Evolutionary conservation across 768 basidiomycete species (phyloP).

Genomic region (Boletus sp.): DNA sequence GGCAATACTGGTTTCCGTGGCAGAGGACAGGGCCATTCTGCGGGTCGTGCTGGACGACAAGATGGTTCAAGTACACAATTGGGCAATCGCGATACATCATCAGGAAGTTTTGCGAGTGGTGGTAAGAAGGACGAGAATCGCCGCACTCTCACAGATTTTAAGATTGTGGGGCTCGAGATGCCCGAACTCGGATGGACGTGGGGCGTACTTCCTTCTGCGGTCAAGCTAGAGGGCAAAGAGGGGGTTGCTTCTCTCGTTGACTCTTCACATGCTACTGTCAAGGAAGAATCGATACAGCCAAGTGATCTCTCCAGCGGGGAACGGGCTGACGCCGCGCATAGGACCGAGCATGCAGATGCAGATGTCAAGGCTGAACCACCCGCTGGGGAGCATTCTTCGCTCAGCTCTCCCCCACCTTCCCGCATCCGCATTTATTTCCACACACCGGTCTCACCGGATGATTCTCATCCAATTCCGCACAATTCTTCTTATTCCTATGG

Average conservation of each 20-base stretch:
- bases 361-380: slow-evolving; percentile 33
- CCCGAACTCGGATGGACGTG: slow-evolving; percentile 83
- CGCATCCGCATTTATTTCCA: slow-evolving; percentile 92
- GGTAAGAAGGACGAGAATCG: slow-evolving; percentile 88
- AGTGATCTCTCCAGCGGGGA: slow-evolving; percentile 21
- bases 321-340: slow-evolving; percentile 16
- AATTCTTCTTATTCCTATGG: slow-evolving; percentile 41
- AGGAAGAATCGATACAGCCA: slow-evolving; percentile 31
- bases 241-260: slow-evolving; percentile 31
- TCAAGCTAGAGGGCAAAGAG: slow-evolving; percentile 40
- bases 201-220: slow-evolving; percentile 55
- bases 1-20: slow-evolving; percentile 52
- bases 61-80: slow-evolving; percentile 35
- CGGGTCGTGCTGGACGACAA: slow-evolving; percentile 39
- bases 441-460: slow-evolving; percentile 81
- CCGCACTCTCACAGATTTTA: slow-evolving; percentile 96
- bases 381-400: slow-evolving; percentile 29
- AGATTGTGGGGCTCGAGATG: slow-evolving; percentile 89
- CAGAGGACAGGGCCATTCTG: slow-evolving; percentile 57
- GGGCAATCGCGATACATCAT: slow-evolving; percentile 49
- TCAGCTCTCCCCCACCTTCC: slow-evolving; percentile 58
- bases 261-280: slow-evolving; percentile 31
- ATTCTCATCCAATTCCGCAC: slow-evolving; percentile 72
- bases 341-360: slow-evolving; percentile 29
- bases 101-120: slow-evolving; percentile 43